Conservation (phyloP, 148 eudicot species). For the Mesembryanthemum crystallinum region DNA sequence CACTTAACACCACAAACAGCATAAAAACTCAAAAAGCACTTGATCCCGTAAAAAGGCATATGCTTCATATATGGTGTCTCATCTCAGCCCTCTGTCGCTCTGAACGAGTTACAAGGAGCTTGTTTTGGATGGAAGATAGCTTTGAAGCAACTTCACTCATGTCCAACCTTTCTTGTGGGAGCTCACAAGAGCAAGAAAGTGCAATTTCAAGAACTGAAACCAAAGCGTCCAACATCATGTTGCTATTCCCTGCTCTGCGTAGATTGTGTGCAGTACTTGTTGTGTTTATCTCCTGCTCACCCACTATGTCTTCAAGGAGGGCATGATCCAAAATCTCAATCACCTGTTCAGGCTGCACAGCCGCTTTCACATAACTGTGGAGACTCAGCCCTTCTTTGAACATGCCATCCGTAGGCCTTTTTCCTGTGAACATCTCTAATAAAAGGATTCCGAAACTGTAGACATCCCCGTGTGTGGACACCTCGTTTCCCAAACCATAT, state of each 20-base stretch:
- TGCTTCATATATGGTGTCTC: too few relatives aligned
- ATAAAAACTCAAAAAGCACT: too few relatives aligned
- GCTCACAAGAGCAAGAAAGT: constrained; percentile 17
- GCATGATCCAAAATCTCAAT: constrained; percentile 19
- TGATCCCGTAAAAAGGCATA: too few relatives aligned
- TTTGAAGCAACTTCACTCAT: constrained; percentile 15
- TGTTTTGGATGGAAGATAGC: constrained; percentile 8
- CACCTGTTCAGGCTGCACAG: constrained; percentile 9
- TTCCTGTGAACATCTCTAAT: constrained; percentile 27
- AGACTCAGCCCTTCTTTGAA: constrained; percentile 22
- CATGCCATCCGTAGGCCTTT: constrained; percentile 23
- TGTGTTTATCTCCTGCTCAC: not conserved
- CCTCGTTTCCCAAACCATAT: constrained; percentile 28
- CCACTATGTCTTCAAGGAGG: constrained; percentile 4
- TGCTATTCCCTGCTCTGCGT: not conserved
- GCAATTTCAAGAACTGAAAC: constrained; percentile 9
- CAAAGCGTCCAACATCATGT: not conserved
- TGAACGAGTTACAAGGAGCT: not conserved
- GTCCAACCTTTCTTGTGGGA: constrained; percentile 6
- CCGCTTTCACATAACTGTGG: constrained; percentile 9
- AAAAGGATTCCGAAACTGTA: constrained; percentile 34
- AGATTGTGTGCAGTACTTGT: not conserved
- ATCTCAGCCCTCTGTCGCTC: too few relatives aligned
- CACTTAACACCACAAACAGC: too few relatives aligned
- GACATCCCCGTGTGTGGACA: constrained; percentile 23